A percentile compares a stretch with the other conserved stretches of the same genome.
Conservation (phyloP, 768 basidiomycete species). For the Suillus occidentalis region DNA sequence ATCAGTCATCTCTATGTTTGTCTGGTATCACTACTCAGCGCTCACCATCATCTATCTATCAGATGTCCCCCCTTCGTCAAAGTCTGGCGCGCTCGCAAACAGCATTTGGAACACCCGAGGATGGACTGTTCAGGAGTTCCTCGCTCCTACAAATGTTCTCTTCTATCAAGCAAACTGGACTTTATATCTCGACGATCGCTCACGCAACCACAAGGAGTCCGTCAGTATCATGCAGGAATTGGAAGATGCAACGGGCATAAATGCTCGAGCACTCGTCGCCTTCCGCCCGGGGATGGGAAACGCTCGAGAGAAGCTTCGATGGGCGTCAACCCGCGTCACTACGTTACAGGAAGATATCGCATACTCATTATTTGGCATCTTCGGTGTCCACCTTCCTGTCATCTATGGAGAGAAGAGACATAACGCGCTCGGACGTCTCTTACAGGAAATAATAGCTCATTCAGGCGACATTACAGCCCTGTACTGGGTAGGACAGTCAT, state of each 20-base stretch:
- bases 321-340: background rate
- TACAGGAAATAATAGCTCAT: background rate
- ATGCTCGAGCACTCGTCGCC: rapidly evolving
- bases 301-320: background rate
- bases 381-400: background rate
- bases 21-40: background rate
- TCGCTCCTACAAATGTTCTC: background rate
- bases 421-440: background rate
- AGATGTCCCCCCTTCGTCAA: background rate
- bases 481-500: background rate
- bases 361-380: background rate
- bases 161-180: background rate
- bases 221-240: background rate
- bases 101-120: background rate
- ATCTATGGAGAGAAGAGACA: background rate
- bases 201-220: background rate
- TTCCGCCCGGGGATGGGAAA: background rate
- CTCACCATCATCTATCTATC: background rate
- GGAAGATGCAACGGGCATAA: background rate
- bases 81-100: background rate
- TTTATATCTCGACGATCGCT: background rate
- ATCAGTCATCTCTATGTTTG: background rate
- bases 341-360: background rate
- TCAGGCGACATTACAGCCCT: background rate
- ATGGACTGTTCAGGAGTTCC: background rate